Evolutionary conservation across 257 asterid genomes (phyloP).

Genomic region (Jacaranda mimosifolia): DNA sequence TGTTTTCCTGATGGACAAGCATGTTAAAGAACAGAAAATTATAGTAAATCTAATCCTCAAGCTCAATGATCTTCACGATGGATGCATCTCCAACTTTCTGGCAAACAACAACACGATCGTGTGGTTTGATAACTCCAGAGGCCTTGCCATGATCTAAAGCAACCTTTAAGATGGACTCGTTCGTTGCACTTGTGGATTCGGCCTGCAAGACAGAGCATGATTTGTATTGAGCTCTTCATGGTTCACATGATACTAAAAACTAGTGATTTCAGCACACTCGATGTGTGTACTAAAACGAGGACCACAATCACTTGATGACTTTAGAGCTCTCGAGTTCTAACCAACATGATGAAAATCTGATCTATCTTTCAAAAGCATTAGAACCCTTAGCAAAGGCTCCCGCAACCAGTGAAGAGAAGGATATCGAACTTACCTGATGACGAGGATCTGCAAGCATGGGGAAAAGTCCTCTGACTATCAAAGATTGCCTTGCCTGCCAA

Average conservation of each 20-base stretch:
- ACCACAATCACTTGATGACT: too few species aligned
- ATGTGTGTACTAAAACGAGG: too few species aligned
- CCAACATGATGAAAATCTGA: not conserved
- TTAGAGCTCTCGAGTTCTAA: not conserved
- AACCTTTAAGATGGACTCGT: conserved; percentile 61
- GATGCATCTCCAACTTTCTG: conserved; percentile 78
- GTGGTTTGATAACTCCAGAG: conserved; percentile 63
- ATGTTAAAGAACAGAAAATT: not conserved
- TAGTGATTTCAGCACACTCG: too few species aligned
- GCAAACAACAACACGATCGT: conserved; percentile 66
- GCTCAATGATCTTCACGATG: conserved; percentile 73
- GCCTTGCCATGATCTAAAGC: conserved; percentile 76
- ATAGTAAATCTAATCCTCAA: conserved; percentile 47
- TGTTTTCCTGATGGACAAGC: not conserved
- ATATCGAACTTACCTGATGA: conserved; percentile 59
- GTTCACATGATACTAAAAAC: too few species aligned
- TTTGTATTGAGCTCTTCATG: not conserved
- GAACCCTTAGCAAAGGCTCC: not conserved
- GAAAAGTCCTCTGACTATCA: conserved; percentile 76
- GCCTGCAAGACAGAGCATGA: conserved; percentile 48
- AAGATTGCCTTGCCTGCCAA: conserved; percentile 76
- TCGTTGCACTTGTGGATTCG: conserved; percentile 63
- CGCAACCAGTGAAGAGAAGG: not conserved
- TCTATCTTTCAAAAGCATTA: not conserved
- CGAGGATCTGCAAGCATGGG: conserved; percentile 91